These are phyloP conservation scores for Truncatella angustata DNA, from an alignment of 2,329 filamentous ascomycete genomes.

Conservation along the genomic window DNA sequence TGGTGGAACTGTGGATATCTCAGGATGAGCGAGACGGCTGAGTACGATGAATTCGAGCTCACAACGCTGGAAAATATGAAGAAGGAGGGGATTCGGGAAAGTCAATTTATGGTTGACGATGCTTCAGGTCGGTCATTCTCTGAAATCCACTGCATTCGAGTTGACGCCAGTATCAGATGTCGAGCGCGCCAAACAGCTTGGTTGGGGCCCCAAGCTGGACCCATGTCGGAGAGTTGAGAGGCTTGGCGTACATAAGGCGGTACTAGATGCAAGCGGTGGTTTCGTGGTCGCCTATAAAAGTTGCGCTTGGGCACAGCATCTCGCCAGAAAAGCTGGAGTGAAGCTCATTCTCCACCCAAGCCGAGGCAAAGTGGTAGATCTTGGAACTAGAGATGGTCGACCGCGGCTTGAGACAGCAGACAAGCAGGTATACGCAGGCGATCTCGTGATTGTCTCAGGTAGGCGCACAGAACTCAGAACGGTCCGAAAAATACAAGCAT, in stretches of 20 bases:
- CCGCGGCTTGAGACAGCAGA: constrained; percentile 28
- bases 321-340: constrained; percentile 38
- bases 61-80: constrained; percentile 23
- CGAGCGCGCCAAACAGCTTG: constrained; percentile 24
- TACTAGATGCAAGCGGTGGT: constrained; percentile 46
- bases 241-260: constrained; percentile 30
- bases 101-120: constrained; percentile 23
- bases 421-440: neutral
- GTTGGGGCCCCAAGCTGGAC: constrained; percentile 30
- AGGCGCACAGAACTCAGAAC: neutral
- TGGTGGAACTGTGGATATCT: constrained; percentile 25
- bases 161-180: constrained; percentile 10
- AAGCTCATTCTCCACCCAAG: constrained; percentile 35
- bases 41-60: constrained; percentile 20
- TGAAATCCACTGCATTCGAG: no score
- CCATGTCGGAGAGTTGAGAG: constrained; percentile 24
- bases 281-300: constrained; percentile 44
- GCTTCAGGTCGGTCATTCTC: constrained; percentile 20
- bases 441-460: constrained; percentile 24
- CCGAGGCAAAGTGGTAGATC: constrained; percentile 29
- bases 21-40: constrained; percentile 19
- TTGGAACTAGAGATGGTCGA: neutral
- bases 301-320: constrained; percentile 42
- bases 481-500: neutral
- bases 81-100: constrained; percentile 22